These are phyloP conservation scores for Ambrosiella beaveri DNA, from an alignment of 2,329 filamentous ascomycete genomes.

Conservation along the genomic window DNA sequence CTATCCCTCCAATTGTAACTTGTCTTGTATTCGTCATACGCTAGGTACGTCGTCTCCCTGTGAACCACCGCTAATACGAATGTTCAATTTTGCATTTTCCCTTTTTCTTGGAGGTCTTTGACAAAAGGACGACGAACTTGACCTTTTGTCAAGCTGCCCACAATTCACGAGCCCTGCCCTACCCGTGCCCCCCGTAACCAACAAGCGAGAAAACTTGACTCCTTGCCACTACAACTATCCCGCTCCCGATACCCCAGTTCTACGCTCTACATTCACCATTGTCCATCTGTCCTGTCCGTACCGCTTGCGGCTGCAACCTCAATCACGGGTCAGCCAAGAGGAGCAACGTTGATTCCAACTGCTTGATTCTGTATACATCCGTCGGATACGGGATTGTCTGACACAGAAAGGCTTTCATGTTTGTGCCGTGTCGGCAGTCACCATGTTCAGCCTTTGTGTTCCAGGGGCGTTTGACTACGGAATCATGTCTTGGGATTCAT, in stretches of 20 bases:
- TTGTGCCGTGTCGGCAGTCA: neutral
- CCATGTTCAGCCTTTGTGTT: neutral
- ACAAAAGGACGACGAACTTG: neutral
- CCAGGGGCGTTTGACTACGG: neutral
- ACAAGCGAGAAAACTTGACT: neutral
- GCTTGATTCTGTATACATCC: too few relatives aligned
- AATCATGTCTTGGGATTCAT: neutral
- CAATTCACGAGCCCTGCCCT: neutral
- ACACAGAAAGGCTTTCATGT: neutral
- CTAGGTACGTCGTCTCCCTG: neutral
- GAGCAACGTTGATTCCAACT: too few relatives aligned
- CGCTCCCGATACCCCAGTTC: neutral
- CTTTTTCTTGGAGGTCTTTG: neutral
- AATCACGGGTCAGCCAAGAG: too few relatives aligned
- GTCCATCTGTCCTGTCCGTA: neutral
- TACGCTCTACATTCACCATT: neutral
- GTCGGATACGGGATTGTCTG: too few relatives aligned
- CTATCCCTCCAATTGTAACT: neutral
- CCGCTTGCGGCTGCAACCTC: too few relatives aligned
- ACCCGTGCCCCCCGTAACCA: neutral
- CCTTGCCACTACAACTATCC: neutral
- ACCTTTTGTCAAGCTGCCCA: neutral
- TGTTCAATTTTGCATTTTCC: neutral
- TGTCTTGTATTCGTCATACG: neutral
- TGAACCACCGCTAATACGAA: neutral